These are phyloP conservation scores for Pseudogymnoascus sp. DNA, from an alignment of 2,329 filamentous ascomycete species.

Conservation along the genomic window DNA sequence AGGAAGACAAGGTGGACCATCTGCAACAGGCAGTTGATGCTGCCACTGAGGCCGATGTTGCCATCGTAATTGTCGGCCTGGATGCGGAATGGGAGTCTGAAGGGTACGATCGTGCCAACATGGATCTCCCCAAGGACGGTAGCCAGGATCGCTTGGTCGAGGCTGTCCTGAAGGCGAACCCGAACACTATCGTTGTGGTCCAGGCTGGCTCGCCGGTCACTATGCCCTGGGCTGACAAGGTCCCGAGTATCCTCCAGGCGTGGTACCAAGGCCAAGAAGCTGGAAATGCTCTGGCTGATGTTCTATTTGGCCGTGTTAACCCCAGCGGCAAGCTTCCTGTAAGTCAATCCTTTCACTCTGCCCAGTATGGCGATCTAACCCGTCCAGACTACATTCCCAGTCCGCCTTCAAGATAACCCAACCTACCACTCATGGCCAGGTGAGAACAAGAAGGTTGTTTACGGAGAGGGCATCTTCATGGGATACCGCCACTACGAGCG, in stretches of 20 bases:
- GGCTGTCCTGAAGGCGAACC: constrained; percentile 55
- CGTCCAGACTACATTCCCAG: constrained; percentile 56
- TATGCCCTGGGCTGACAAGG: constrained; percentile 61
- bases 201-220: constrained; percentile 62
- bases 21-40: constrained; percentile 58
- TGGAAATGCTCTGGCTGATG: constrained; percentile 60
- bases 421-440: constrained; percentile 68
- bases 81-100: constrained; percentile 72
- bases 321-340: constrained; percentile 60
- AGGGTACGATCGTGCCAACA: constrained; percentile 58
- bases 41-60: constrained; percentile 57
- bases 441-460: constrained; percentile 59
- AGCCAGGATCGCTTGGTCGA: constrained; percentile 57
- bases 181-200: constrained; percentile 60
- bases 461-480: constrained; percentile 66
- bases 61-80: constrained; percentile 60
- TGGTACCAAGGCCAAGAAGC: constrained; percentile 67
- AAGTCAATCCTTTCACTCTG: constrained; percentile 12
- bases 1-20: constrained; percentile 52
- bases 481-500: constrained; percentile 69
- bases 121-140: constrained; percentile 50
- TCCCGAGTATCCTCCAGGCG: constrained; percentile 60
- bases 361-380: constrained; percentile 11
- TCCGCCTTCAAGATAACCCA: constrained; percentile 55
- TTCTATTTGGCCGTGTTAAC: constrained; percentile 55